Evolutionary conservation across 1,284 basidiomycete genomes (phyloP).

Genomic region (Ganoderma boninense): DNA sequence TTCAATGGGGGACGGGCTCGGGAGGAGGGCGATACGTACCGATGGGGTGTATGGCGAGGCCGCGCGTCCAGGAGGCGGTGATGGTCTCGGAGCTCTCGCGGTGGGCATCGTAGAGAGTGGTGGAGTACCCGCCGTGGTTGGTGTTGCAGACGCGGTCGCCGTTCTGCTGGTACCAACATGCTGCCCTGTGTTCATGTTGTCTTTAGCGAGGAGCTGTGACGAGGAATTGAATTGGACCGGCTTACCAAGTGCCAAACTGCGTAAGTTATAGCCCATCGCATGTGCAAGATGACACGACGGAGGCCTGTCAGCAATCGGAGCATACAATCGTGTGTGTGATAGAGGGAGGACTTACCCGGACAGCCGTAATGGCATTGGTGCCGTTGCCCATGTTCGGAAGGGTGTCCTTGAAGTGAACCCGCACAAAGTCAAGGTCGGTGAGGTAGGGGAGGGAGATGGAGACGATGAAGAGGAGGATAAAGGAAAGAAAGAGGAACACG

Average conservation of each 20-base stretch:
- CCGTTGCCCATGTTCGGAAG: conserved; percentile 40
- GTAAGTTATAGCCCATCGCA: conserved; percentile 12
- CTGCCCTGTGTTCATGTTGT: conserved; percentile 49
- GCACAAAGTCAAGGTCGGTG: conserved; percentile 68
- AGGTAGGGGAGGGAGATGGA: conserved; percentile 76
- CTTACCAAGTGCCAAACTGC: conserved; percentile 71
- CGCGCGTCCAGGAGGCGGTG: conserved; percentile 71
- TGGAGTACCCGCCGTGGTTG: conserved; percentile 59
- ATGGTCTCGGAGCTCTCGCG: conserved; percentile 50
- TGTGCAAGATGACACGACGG: neutral
- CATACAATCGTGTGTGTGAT: neutral
- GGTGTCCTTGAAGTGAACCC: conserved; percentile 56
- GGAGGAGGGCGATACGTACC: conserved; percentile 51
- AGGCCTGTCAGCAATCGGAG: neutral
- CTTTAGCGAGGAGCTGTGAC: neutral
- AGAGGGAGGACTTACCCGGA: conserved; percentile 61
- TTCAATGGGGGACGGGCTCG: neutral
- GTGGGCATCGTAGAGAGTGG: conserved; percentile 49
- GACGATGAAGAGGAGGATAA: conserved; percentile 71
- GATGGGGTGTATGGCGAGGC: conserved; percentile 76
- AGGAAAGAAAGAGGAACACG: conserved; percentile 66
- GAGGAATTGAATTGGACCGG: too few relatives aligned
- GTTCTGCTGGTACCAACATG: conserved; percentile 58
- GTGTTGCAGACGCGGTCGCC: conserved; percentile 56
- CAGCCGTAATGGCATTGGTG: conserved; percentile 47